Evolutionary conservation across 129 eudicot genomes (phyloP).

Genomic region (carrot (Daucus carota)): DNA sequence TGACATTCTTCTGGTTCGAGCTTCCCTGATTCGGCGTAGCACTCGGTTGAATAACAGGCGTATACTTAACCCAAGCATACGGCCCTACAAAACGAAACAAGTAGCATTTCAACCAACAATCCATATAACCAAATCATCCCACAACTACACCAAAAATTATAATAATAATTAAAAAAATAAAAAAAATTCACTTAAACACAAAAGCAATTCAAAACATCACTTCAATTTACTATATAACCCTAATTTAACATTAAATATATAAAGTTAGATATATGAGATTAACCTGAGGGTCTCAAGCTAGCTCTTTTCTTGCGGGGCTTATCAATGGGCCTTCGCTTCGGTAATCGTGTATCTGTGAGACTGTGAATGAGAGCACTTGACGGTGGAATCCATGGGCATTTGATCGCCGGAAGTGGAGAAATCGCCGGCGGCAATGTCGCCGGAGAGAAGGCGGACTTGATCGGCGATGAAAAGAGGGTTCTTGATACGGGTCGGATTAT

Average conservation of each 20-base stretch:
- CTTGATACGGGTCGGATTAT: slow-evolving; percentile 60
- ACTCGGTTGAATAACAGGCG: slow-evolving; percentile 46
- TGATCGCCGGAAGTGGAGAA: slow-evolving; percentile 10
- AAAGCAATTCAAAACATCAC: not conserved
- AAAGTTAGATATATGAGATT: not conserved
- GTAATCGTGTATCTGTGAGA: slow-evolving; percentile 63
- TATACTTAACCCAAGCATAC: slow-evolving; percentile 80
- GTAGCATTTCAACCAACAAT: not conserved
- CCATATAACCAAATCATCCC: too few species aligned
- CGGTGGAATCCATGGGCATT: slow-evolving; percentile 35
- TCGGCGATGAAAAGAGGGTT: slow-evolving; percentile 29
- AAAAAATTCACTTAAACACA: not conserved
- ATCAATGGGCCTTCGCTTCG: slow-evolving; percentile 65
- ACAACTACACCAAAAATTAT: too few species aligned
- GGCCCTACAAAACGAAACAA: slow-evolving; percentile 49
- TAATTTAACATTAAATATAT: not conserved
- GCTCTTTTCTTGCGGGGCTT: slow-evolving; percentile 73
- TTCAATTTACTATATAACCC: not conserved
- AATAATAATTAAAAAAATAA: too few species aligned
- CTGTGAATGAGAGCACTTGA: slow-evolving; percentile 48
- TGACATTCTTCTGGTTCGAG: slow-evolving; percentile 58
- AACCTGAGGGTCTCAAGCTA: slow-evolving; percentile 71
- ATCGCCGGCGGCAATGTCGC: slow-evolving; percentile 18
- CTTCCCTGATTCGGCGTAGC: slow-evolving; percentile 43
- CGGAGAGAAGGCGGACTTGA: slow-evolving; percentile 26